Percentiles rank a stretch among this genome's conserved stretches.
These are phyloP conservation scores for Malania oleifera DNA, from an alignment of 164 flowering plant genomes.

Conservation along the genomic window DNA sequence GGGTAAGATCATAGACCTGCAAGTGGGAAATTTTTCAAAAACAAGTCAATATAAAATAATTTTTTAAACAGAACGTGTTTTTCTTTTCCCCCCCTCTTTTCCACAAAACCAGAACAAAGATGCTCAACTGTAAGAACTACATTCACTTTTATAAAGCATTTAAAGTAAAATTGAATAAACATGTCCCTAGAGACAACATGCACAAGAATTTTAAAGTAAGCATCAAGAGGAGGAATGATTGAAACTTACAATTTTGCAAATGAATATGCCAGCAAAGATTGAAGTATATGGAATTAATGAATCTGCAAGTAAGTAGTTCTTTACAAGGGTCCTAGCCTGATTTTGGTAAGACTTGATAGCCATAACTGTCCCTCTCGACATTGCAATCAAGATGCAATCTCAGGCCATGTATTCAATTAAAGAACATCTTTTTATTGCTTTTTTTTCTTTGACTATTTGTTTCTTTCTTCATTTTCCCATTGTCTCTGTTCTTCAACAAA, in stretches of 20 bases:
- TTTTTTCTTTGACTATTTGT: too few species aligned
- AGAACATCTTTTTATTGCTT: too few species aligned
- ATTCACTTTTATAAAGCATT: too few species aligned
- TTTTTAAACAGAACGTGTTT: background rate
- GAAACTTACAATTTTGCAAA: slow-evolving; percentile 72
- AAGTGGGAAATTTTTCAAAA: background rate
- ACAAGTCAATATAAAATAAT: background rate
- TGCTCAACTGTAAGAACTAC: too few species aligned
- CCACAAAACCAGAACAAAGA: too few species aligned
- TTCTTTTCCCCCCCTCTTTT: background rate
- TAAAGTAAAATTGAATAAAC: too few species aligned
- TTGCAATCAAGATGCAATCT: slow-evolving; percentile 22
- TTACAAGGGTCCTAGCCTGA: slow-evolving; percentile 64
- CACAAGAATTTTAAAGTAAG: too few species aligned
- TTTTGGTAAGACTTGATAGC: slow-evolving; percentile 53
- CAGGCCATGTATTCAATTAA: too few species aligned
- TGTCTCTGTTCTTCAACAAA: too few species aligned
- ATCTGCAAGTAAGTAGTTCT: slow-evolving; percentile 61
- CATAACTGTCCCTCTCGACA: slow-evolving; percentile 34
- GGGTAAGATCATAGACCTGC: slow-evolving; percentile 71
- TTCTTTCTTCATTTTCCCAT: too few species aligned
- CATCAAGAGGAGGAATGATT: slow-evolving; percentile 3
- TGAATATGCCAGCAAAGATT: slow-evolving; percentile 57
- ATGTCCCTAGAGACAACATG: too few species aligned
- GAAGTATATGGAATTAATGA: slow-evolving; percentile 78